A percentile compares a stretch with the other conserved stretches of the same genome.
Conservation (phyloP, 75 land plant genomes). For the Selaginella moellendorffii region DNA sequence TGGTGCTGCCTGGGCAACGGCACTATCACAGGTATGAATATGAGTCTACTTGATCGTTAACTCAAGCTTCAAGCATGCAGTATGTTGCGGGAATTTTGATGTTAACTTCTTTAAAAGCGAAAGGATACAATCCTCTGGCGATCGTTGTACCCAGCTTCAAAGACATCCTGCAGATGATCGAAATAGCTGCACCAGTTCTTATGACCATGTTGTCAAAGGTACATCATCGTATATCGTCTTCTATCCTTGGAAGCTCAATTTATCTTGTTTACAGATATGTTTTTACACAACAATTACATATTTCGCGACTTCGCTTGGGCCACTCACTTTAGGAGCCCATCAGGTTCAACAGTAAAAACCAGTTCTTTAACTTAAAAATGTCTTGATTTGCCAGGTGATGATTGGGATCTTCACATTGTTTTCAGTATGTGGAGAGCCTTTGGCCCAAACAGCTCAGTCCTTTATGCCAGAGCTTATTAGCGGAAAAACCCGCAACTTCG, state of each 20-base stretch:
- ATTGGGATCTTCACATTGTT: constrained; percentile 61
- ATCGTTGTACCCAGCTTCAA: constrained; percentile 41
- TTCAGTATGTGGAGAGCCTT: constrained; percentile 85
- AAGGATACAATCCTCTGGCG: constrained; percentile 50
- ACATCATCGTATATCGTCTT: neutral
- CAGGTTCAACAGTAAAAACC: constrained; percentile 34
- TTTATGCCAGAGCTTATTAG: constrained; percentile 87
- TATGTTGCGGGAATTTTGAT: constrained; percentile 72
- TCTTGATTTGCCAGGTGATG: constrained; percentile 51
- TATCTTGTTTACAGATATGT: constrained; percentile 35
- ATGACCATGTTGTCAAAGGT: constrained; percentile 82
- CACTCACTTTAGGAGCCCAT: constrained; percentile 69
- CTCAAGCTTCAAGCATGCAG: constrained; percentile 17
- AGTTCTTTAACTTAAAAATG: neutral
- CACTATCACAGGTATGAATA: constrained; percentile 58
- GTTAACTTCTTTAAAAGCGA: constrained; percentile 40
- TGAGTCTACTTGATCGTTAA: neutral
- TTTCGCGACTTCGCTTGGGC: constrained; percentile 66
- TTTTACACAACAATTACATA: constrained; percentile 67
- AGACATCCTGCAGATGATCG: constrained; percentile 51
- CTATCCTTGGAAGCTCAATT: no score
- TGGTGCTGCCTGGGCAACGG: constrained; percentile 99
- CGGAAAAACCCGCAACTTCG: constrained; percentile 50
- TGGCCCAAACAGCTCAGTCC: constrained; percentile 91
- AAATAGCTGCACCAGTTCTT: constrained; percentile 73